phyloP scores from a whole-genome alignment of 176 grass and related monocot genomes.

The Carex pumila region DNA sequence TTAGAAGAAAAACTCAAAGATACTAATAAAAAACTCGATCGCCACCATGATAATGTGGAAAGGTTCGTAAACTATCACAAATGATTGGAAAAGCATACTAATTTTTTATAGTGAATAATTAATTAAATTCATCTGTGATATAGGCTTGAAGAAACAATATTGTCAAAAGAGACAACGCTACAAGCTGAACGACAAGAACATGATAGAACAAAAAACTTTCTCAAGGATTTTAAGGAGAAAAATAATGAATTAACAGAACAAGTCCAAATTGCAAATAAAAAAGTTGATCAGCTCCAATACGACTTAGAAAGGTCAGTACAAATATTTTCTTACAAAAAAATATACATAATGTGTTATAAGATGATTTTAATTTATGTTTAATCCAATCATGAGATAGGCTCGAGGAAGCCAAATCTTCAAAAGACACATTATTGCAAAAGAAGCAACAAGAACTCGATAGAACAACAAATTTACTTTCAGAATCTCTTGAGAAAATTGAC shows the following conservation, averaged over 20 bases:
- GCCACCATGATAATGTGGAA: slow-evolving; percentile 51
- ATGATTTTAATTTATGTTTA: neutral
- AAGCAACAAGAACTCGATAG: slow-evolving; percentile 41
- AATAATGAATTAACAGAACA: slow-evolving; percentile 42
- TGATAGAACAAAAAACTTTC: slow-evolving; percentile 41
- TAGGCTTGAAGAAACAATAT: slow-evolving; percentile 74
- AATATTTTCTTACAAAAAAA: neutral
- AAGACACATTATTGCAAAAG: slow-evolving; percentile 39
- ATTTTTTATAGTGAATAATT: neutral
- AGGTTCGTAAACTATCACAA: slow-evolving; percentile 7
- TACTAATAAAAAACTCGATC: slow-evolving; percentile 38
- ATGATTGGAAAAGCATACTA: neutral
- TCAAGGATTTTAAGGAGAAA: slow-evolving; percentile 37
- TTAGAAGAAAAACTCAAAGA: slow-evolving; percentile 57
- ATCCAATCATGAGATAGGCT: slow-evolving; percentile 33
- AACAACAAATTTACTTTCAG: slow-evolving; percentile 43
- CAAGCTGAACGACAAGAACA: slow-evolving; percentile 40
- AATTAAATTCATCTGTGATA: slow-evolving; percentile 17
- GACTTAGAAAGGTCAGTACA: neutral
- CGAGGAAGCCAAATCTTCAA: slow-evolving; percentile 34
- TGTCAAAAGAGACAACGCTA: slow-evolving; percentile 42
- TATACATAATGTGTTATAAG: neutral
- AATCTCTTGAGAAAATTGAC: slow-evolving; percentile 33
- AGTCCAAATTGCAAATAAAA: neutral
- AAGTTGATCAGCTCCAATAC: neutral